Base-by-base conservation (phyloP, 1,284 basidiomycete genomes). In the Austropuccinia psidii region DNA sequence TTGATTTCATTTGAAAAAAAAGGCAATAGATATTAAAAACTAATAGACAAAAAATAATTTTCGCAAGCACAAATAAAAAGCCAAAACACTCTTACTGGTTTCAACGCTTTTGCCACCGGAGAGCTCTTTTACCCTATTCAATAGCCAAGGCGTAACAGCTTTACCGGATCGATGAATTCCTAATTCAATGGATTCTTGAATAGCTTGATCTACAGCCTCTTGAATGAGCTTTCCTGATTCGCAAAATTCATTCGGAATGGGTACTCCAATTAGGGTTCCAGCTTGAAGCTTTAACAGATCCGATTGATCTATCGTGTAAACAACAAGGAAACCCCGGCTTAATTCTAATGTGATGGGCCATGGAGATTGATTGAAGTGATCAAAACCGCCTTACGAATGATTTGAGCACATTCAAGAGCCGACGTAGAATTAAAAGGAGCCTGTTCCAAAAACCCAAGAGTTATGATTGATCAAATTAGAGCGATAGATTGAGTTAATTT, bases 111-210 rank as follows among this genome's bases (percentile, higher is more conserved):
- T 84, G 3, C 91, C 91, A 47, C 85, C 79, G 0, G 90, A 93
- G 57, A 98, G 83, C 80, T 97, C 89, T 8, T 86, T 86, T 1
- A 98, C 89, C 21, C 94, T 87, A 73, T 85, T 85, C 35, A 99
- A 84, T 13, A 99, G 84, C 95, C 95, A 98, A 2, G 96, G 96
- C 0, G 96, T 98, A 11, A 87, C 93, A 76, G 93, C 90, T 79
- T 97, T 98, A 6, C 96, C 96, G 15, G 84, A 83, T 77, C 85
- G 88, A 78, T 86, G 89, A 61, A 97, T 84, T 0, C 93, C 93
- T 76, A 88, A 89, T 76, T 86, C 85, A 76, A 91, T 87, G 8
- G 90, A 89, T 81, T 98, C 95, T 24, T 81, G 80, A 0, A 98
- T 86, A 2, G 96, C 95, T 78, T 87, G 87, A 75, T 96, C 89